Percentiles rank a stretch among this genome's conserved stretches.
phyloP scores from a whole-genome alignment of 73 alveolate genomes.

The Paramecium bursaria region DNA sequence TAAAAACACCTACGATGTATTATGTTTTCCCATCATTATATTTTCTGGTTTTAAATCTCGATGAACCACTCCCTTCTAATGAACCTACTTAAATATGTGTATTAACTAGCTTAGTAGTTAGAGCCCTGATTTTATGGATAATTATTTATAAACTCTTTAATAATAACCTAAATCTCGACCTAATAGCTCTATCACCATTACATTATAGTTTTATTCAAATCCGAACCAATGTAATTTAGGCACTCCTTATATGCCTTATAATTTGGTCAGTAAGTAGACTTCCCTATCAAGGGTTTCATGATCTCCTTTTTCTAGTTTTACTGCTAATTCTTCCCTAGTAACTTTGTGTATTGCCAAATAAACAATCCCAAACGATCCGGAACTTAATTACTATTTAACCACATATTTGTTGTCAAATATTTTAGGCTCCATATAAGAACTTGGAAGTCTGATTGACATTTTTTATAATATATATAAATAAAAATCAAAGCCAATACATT shows the following conservation, averaged over 20 bases:
- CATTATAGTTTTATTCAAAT: constrained; percentile 76
- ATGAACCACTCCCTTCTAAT: constrained; percentile 75
- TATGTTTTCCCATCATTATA: constrained; percentile 58
- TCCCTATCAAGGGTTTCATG: constrained; percentile 50
- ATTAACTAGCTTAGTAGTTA: constrained; percentile 9
- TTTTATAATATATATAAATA: constrained; percentile 14
- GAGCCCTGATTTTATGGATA: constrained; percentile 33
- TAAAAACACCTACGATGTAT: constrained; percentile 2
- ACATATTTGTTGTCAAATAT: constrained; percentile 63
- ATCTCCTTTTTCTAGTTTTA: constrained; percentile 59
- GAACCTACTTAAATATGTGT: constrained; percentile 30
- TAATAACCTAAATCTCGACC: constrained; percentile 62
- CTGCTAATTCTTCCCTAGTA: constrained; percentile 58
- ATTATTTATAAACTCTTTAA: constrained; percentile 30
- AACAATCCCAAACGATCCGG: constrained; percentile 53
- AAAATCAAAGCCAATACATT: constrained; percentile 34
- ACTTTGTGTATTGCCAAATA: constrained; percentile 33
- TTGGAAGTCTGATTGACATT: constrained; percentile 32
- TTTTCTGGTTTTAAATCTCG: constrained; percentile 85
- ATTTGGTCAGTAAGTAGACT: constrained; percentile 52
- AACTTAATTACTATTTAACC: constrained; percentile 66
- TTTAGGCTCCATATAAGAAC: constrained; percentile 42
- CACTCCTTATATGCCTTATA: constrained; percentile 55
- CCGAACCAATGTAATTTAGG: constrained; percentile 71
- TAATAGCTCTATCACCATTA: constrained; percentile 77